Percentiles rank a stretch among this genome's conserved stretches.
phyloP scores from a whole-genome alignment of 306 rosid species.

The Gastrolobium bilobum region DNA sequence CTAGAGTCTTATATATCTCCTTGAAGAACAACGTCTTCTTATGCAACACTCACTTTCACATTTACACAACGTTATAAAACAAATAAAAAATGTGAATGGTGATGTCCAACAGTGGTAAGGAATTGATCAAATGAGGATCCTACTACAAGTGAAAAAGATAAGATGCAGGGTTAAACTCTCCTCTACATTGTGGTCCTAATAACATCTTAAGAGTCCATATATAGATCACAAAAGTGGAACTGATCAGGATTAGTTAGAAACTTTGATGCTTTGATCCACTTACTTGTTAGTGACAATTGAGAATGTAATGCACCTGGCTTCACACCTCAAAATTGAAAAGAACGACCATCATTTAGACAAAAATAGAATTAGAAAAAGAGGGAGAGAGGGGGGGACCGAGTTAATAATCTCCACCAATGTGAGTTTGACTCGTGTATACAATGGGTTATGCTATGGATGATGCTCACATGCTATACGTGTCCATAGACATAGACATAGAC shows the following conservation, averaged over 20 bases:
- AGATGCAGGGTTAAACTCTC: too few species aligned
- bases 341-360: not conserved
- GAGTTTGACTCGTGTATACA: conserved; percentile 30
- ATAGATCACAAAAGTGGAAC: not conserved
- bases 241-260: conserved; percentile 1
- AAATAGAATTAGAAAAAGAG: not conserved
- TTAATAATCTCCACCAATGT: not conserved
- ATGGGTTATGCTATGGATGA: conserved; percentile 16
- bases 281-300: not conserved
- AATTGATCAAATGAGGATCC: too few species aligned
- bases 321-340: conserved; percentile 32
- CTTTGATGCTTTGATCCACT: not conserved
- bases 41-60: too few species aligned
- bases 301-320: conserved; percentile 24
- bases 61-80: too few species aligned
- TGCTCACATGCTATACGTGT: conserved; percentile 48
- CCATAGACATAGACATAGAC: conserved; percentile 23
- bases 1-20: too few species aligned
- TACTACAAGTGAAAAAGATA: too few species aligned
- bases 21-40: too few species aligned
- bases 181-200: too few species aligned
- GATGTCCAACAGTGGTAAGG: too few species aligned
- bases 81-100: too few species aligned
- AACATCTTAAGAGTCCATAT: not conserved
- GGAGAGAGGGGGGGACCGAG: conserved; percentile 28